phyloP scores from a whole-genome alignment of 768 basidiomycete genomes.

The Kwoniella sp. region DNA sequence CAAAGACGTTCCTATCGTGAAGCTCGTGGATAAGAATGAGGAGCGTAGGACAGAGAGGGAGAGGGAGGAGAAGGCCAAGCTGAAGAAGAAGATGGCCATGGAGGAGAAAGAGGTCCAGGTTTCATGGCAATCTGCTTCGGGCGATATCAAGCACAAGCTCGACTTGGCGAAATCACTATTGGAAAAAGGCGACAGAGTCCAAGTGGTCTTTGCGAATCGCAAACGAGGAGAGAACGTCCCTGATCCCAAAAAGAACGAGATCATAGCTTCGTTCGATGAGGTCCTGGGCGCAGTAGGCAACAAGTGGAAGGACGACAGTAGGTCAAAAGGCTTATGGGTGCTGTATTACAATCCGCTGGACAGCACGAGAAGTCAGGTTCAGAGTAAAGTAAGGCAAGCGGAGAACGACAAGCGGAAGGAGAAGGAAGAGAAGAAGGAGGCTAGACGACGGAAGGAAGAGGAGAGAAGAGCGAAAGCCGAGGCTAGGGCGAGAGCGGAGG shows the following conservation, averaged over 20 bases:
- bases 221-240: slow-evolving; percentile 23
- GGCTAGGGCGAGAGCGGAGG: slow-evolving; percentile 12
- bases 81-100: slow-evolving; percentile 26
- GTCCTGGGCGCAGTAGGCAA: slow-evolving; percentile 35
- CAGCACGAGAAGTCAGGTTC: slow-evolving; percentile 28
- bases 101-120: slow-evolving; percentile 53
- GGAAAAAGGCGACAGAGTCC: slow-evolving; percentile 47
- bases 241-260: slow-evolving; percentile 35
- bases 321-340: slow-evolving; percentile 29
- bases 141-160: slow-evolving; percentile 49
- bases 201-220: slow-evolving; percentile 45
- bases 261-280: slow-evolving; percentile 38
- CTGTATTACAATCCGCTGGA: slow-evolving; percentile 27
- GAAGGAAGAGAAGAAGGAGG: slow-evolving; percentile 47
- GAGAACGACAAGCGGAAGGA: slow-evolving; percentile 37
- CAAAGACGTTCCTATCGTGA: slow-evolving; percentile 41
- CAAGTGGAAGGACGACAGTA: slow-evolving; percentile 46
- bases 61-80: slow-evolving; percentile 34
- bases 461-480: slow-evolving; percentile 35
- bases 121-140: slow-evolving; percentile 49
- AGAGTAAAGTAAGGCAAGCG: slow-evolving; percentile 36
- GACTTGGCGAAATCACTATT: slow-evolving; percentile 35
- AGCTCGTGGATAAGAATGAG: slow-evolving; percentile 40
- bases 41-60: slow-evolving; percentile 26
- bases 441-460: slow-evolving; percentile 44